Percentiles rank a stretch among this genome's conserved stretches.
Conservation (phyloP, 2,329 filamentous ascomycete species). For the Pestalotiopsis sp. region DNA sequence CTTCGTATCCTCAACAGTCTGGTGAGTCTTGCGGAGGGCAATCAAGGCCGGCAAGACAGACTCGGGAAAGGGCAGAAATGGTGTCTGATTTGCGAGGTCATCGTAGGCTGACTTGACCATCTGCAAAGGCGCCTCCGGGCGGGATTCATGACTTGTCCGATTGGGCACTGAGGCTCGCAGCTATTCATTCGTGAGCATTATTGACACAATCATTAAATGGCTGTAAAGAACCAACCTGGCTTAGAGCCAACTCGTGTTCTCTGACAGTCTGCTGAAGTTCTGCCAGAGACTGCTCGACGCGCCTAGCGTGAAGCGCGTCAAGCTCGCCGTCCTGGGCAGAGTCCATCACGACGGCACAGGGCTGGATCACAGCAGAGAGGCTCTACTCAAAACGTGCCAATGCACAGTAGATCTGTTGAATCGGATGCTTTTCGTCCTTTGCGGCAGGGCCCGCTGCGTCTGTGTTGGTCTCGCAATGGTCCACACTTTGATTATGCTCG, state of each 20-base stretch:
- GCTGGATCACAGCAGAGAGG: background rate
- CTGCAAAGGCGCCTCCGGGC: constrained; percentile 38
- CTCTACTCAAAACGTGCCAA: background rate
- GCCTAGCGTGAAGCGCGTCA: constrained; percentile 48
- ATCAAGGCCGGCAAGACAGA: constrained; percentile 74
- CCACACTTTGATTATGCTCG: constrained; percentile 1
- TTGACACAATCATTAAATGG: background rate
- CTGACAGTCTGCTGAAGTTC: constrained; percentile 64
- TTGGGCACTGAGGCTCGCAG: constrained; percentile 16
- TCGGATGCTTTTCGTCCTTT: background rate
- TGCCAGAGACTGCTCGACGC: constrained; percentile 68
- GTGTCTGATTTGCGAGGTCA: constrained; percentile 61
- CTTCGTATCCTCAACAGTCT: constrained; percentile 66
- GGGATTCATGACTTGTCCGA: constrained; percentile 20
- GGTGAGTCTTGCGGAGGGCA: constrained; percentile 68
- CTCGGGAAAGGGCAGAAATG: constrained; percentile 66
- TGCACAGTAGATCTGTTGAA: background rate
- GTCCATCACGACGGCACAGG: constrained; percentile 26
- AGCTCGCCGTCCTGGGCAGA: constrained; percentile 27
- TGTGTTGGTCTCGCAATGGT: background rate
- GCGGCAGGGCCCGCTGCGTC: background rate
- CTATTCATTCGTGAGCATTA: background rate
- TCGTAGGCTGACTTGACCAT: constrained; percentile 69
- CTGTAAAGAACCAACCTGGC: constrained; percentile 38
- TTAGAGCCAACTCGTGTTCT: constrained; percentile 55